Evolutionary conservation across 202 grass and related monocot species (phyloP).

Genomic region (Cymbopogon flexuosus): DNA sequence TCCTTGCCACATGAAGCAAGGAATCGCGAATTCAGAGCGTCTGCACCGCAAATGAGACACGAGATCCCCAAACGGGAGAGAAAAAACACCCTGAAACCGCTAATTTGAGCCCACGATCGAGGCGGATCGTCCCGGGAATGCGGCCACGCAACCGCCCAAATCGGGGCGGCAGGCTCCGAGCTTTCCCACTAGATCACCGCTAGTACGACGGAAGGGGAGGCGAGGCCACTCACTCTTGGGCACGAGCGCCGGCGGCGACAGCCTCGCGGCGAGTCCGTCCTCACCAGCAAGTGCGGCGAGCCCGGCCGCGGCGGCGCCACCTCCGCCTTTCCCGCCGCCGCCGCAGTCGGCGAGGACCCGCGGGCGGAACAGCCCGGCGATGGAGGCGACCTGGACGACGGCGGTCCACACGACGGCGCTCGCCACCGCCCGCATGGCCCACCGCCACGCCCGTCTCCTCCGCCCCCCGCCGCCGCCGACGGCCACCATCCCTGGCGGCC

Average conservation of each 20-base stretch:
- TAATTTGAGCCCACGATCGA: slow-evolving; percentile 6
- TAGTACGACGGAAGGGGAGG: neutral
- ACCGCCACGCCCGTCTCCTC: slow-evolving; percentile 43
- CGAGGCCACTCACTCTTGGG: slow-evolving; percentile 53
- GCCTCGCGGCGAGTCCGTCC: slow-evolving; percentile 36
- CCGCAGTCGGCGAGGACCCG: slow-evolving; percentile 42
- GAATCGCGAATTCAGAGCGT: slow-evolving; percentile 15
- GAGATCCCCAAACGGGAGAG: neutral
- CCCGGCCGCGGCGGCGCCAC: neutral
- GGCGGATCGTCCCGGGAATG: slow-evolving; percentile 2
- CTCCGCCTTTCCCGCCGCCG: slow-evolving; percentile 2
- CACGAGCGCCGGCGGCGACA: slow-evolving; percentile 52
- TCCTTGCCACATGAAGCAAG: neutral
- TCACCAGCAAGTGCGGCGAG: slow-evolving; percentile 50
- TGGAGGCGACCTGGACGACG: slow-evolving; percentile 58
- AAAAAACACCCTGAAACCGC: neutral
- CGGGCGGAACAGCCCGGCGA: slow-evolving; percentile 57
- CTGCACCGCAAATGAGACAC: neutral
- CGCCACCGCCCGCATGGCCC: slow-evolving; percentile 66
- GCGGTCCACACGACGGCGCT: slow-evolving; percentile 77
- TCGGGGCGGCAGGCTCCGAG: neutral
- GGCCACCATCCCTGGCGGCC: slow-evolving; percentile 8
- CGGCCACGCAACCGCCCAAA: slow-evolving; percentile 30
- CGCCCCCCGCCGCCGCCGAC: slow-evolving; percentile 12
- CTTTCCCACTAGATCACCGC: slow-evolving; percentile 30